Evolutionary conservation across 176 grass and related monocot genomes (phyloP).

Genomic region (Bothriochloa decipiens): DNA sequence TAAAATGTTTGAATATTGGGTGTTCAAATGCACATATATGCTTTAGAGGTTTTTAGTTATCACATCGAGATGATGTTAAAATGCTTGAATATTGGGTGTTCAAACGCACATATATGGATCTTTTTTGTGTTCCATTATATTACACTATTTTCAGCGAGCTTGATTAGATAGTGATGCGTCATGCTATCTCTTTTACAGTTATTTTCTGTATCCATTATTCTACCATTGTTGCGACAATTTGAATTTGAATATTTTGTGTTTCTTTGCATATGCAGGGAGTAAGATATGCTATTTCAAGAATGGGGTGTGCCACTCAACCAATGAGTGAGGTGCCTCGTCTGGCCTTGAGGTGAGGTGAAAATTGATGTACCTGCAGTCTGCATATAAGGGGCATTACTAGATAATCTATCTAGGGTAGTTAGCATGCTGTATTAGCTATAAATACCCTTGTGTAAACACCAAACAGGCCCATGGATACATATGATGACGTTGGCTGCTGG

Average conservation of each 20-base stretch:
- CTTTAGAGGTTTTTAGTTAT: too few species aligned
- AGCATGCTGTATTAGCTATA: constrained; percentile 1
- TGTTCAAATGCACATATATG: background rate
- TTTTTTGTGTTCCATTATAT: background rate
- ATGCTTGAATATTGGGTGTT: too few species aligned
- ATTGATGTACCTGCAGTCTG: too few species aligned
- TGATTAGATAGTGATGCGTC: background rate
- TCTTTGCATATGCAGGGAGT: constrained; percentile 63
- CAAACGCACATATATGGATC: background rate
- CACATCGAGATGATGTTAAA: too few species aligned
- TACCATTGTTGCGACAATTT: background rate
- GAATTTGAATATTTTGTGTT: background rate
- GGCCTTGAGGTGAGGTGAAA: too few species aligned
- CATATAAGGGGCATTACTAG: constrained; percentile 15
- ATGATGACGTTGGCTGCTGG: background rate
- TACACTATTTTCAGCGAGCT: background rate
- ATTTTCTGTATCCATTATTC: background rate
- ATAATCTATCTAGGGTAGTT: constrained; percentile 56
- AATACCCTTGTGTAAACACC: background rate
- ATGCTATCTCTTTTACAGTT: background rate
- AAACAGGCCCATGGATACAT: background rate
- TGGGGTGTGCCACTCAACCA: constrained; percentile 46
- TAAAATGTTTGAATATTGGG: too few species aligned
- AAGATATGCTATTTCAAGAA: constrained; percentile 94
- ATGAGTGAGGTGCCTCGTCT: too few species aligned